Base-by-base conservation (phyloP, 257 asterid genomes). In the Capsicum baccatum region DNA sequence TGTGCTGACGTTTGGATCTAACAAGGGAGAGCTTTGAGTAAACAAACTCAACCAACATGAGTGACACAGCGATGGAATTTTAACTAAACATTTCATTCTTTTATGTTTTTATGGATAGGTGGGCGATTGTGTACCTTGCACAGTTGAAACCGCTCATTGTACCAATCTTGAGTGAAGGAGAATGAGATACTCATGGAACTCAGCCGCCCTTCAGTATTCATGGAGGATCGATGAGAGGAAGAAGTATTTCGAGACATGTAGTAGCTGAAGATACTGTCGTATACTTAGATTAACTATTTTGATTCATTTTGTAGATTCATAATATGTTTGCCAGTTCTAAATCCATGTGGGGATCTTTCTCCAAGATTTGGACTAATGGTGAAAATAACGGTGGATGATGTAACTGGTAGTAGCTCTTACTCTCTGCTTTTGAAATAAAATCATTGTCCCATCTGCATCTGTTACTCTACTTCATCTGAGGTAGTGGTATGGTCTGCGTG, bases 41-140 rank as follows among this genome's bases (percentile, higher is more conserved):
- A 39, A 42, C 8, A 16, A 17, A 69, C 4, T 16, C 79, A 47
- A 71, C 58, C 57, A 9, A 17, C 79, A 4, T n/a, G 9, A 71
- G 3, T 71, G 79, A n/a, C 10, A 5, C 47, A 9, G 4, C 5
- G 0, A 5, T 70, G 56, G 9, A n/a, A n/a, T 6, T 5, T 71
- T 71, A 8, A 66, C 44, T 68, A 15, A 16, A 15, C 39, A 26
- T 15, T 37, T 64, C 71, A 26, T 39, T 68, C 44, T 1, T 74
- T 74, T 74, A 74, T 12, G 44, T 10, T 48, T 54, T 11, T 74
- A 48, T 21, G 80, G 57, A 50, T 50, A 74, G 80, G 80, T 74
- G 80, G 80, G 80, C 80, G 1, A 74, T 74, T 13, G 80, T 74
- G 80, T 74, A 74, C n/a, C 80, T 74, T 74, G 80, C 80, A 4